phyloP scores from a whole-genome alignment of 2,329 filamentous ascomycete species.

The Epichloe hybrida region DNA sequence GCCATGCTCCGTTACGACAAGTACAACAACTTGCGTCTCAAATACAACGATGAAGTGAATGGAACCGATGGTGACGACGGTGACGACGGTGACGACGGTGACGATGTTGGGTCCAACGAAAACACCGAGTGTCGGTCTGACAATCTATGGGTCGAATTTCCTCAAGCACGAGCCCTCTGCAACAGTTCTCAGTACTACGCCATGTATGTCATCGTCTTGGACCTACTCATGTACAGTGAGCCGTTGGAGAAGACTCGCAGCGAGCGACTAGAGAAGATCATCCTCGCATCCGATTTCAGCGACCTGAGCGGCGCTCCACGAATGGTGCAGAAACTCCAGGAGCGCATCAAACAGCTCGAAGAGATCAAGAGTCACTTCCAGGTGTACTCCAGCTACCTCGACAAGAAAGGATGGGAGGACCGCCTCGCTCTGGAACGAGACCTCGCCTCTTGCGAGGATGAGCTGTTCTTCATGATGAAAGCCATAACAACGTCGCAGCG shows the following conservation, averaged over 20 bases:
- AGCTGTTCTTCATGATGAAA: slow-evolving; percentile 99
- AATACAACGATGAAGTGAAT: slow-evolving; percentile 90
- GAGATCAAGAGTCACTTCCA: slow-evolving; percentile 97
- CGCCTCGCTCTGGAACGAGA: slow-evolving; percentile 80
- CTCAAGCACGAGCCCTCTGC: slow-evolving; percentile 84
- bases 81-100: slow-evolving; percentile 24
- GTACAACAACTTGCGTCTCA: slow-evolving; percentile 91
- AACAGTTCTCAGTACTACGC: slow-evolving; percentile 97
- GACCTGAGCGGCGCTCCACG: slow-evolving; percentile 86
- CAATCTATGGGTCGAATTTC: slow-evolving; percentile 93
- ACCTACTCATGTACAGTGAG: slow-evolving; percentile 91
- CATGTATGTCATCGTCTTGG: slow-evolving; percentile 94
- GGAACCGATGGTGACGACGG: slow-evolving; percentile 32
- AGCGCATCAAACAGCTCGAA: slow-evolving; percentile 83
- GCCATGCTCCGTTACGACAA: slow-evolving; percentile 93
- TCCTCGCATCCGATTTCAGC: slow-evolving; percentile 96
- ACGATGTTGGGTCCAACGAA: slow-evolving; percentile 34
- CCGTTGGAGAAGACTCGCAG: slow-evolving; percentile 93
- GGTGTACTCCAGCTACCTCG: slow-evolving; percentile 74
- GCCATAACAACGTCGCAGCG: slow-evolving; percentile 94
- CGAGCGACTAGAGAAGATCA: slow-evolving; percentile 94
- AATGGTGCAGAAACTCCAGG: slow-evolving; percentile 82
- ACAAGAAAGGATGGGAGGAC: slow-evolving; percentile 84
- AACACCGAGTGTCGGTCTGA: slow-evolving; percentile 72
- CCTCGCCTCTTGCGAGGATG: slow-evolving; percentile 79